phyloP scores from a whole-genome alignment of 306 rosid genomes.

The Acacia melanoxylon region DNA sequence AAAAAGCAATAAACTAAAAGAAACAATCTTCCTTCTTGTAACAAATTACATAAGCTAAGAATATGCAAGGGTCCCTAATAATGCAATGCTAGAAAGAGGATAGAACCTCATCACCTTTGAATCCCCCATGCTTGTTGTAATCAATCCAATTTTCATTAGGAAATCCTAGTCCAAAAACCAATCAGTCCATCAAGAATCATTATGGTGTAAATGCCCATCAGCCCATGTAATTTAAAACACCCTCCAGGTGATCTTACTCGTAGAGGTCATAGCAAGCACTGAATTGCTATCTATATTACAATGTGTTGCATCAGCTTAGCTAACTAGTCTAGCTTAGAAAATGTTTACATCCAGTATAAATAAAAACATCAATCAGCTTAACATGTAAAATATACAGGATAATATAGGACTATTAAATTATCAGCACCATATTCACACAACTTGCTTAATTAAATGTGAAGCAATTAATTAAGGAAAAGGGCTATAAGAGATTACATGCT shows the following conservation, averaged over 20 bases:
- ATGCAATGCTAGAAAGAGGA: background rate
- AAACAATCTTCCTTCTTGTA: background rate
- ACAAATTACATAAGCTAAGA: background rate
- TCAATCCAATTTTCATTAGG: background rate
- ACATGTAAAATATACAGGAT: background rate
- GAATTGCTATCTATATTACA: constrained; percentile 14
- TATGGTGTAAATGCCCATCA: background rate
- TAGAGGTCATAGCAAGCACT: constrained; percentile 3
- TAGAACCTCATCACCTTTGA: background rate
- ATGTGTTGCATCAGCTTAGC: background rate
- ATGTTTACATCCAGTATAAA: background rate
- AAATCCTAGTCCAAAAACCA: background rate
- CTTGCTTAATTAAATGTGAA: background rate
- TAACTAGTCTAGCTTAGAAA: background rate
- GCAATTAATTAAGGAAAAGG: constrained; percentile 18
- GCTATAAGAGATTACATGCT: constrained; percentile 62
- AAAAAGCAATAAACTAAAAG: background rate
- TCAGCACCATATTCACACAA: background rate
- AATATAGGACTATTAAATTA: constrained; percentile 8
- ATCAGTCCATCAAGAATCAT: background rate
- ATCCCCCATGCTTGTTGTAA: background rate
- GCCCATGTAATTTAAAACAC: background rate
- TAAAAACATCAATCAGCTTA: background rate
- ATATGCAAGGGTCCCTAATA: background rate
- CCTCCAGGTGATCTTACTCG: background rate